Evolutionary conservation across 495 filamentous ascomycete genomes (phyloP), one percentile per base, ranked within the genome.

Genomic region (Penicillium flavigenum): DNA sequence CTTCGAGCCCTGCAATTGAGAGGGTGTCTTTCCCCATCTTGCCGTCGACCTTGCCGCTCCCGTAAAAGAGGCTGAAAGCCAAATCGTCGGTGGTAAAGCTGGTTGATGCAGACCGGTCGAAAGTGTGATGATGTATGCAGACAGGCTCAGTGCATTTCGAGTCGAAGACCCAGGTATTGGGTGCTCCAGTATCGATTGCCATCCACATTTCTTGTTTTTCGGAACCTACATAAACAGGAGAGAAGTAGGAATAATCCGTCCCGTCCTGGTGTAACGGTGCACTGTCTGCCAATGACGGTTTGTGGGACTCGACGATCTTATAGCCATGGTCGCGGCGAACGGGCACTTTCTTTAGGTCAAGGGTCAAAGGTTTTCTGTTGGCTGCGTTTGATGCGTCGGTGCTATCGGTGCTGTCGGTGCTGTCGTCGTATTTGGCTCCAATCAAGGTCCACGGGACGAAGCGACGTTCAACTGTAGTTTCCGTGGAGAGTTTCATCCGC

Each of bases 121-220:
- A 93, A 0, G 75, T 84, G 60, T 86, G 81, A 68, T 94, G 90
- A 44, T 71, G 68, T 29, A 64, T 61, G 63, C 91, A 96, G 19
- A 86, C 79, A 20, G 65, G 63, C 3, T 81, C 78, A 19, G 69
- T 77, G 74, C 91, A 96, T 34, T 77, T 66, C 11, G 83, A 72
- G 22, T 82, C 79, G 76, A 91, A 91, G 26, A 94, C 80, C 90
- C 90, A 96, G 10, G 84, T 88, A 63, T 86, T 87, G 20, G 83
- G 81, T 9, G 88, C 87, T 22, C 90, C 90, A 16, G 89, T 90
- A 67, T 96, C 91, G 31, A 96, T 64, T 39, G 91, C 79, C 79
- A 96, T 83, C 70, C 84, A 85, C 66, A 92, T 76, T 7, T 80
- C 71, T 59, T 86, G 83, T 38, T 78, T 72, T 29, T 80, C 67